phyloP scores from a whole-genome alignment of 768 basidiomycete genomes.

The Pleurotus salmoneostramineus region DNA sequence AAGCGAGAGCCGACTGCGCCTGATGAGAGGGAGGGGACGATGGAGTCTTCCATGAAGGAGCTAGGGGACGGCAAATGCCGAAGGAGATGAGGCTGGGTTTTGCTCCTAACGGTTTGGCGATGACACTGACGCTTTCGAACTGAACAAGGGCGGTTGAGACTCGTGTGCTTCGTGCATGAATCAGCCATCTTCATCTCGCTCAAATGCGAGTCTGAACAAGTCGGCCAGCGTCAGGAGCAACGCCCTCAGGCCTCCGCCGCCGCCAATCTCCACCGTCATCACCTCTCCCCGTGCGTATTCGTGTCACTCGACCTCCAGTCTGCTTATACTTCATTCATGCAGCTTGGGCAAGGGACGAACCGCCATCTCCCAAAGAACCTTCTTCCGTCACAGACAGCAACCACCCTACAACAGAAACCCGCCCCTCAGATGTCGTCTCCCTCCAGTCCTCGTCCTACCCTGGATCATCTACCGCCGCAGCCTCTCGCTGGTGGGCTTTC shows the following conservation, averaged over 20 bases:
- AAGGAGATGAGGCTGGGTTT: too few relatives aligned
- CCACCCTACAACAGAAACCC: conserved; percentile 29
- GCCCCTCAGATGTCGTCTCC: conserved; percentile 51
- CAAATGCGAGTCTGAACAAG: conserved; percentile 29
- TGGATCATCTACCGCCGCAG: conserved; percentile 9
- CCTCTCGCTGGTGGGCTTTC: conserved; percentile 75
- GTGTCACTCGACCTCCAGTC: neutral
- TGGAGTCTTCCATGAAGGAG: conserved; percentile 51
- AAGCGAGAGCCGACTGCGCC: conserved; percentile 81
- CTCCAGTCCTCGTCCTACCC: conserved; percentile 40
- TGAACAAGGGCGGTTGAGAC: neutral
- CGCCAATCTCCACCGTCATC: conserved; percentile 52
- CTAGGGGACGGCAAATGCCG: neutral
- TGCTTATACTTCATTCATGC: conserved; percentile 1
- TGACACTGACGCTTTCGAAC: too few relatives aligned
- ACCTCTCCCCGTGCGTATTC: conserved; percentile 58
- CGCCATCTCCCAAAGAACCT: conserved; percentile 64
- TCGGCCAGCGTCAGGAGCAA: conserved; percentile 27
- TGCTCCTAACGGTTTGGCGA: too few relatives aligned
- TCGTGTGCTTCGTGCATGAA: conserved; percentile 1
- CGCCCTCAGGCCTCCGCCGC: conserved; percentile 25
- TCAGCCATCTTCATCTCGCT: conserved; percentile 31
- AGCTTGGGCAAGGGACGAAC: conserved; percentile 88
- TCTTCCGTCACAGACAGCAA: conserved; percentile 21
- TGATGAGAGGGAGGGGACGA: conserved; percentile 68